phyloP scores from a whole-genome alignment of 371 early-diverging fungal species.

The Actinomucor elegans region DNA sequence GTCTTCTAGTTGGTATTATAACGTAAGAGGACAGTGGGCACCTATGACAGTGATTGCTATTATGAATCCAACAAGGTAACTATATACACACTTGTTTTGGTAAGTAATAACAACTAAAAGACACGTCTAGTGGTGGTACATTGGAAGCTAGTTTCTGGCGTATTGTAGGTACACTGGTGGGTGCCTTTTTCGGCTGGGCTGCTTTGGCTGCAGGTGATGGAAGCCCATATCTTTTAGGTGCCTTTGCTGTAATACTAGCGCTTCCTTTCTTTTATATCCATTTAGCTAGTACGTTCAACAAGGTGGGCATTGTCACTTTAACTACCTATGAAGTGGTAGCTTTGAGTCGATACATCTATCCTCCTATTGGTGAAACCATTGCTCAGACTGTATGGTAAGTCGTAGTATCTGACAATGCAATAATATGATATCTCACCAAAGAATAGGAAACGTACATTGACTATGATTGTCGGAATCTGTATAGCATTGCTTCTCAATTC shows the following conservation, averaged over 20 bases:
- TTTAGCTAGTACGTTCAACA: conserved; percentile 44
- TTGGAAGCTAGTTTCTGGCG: conserved; percentile 54
- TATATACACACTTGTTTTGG: too few relatives aligned
- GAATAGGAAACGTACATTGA: conserved; percentile 54
- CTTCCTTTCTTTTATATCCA: conserved; percentile 49
- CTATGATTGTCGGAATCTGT: conserved; percentile 57
- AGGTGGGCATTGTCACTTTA: conserved; percentile 44
- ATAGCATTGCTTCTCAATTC: conserved; percentile 53
- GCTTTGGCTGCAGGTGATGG: conserved; percentile 48
- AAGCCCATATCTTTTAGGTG: conserved; percentile 52
- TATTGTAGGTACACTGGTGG: conserved; percentile 55
- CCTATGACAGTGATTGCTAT: conserved; percentile 60
- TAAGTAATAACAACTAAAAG: too few relatives aligned
- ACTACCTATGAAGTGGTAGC: conserved; percentile 48
- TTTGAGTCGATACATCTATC: conserved; percentile 32
- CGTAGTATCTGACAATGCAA: not conserved
- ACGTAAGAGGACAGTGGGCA: conserved; percentile 60
- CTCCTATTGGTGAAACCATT: conserved; percentile 34
- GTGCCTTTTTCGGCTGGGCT: conserved; percentile 52
- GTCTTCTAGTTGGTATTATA: conserved; percentile 36
- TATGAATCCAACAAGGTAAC: conserved; percentile 57
- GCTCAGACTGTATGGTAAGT: conserved; percentile 44
- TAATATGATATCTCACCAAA: too few relatives aligned
- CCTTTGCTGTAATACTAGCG: conserved; percentile 54
- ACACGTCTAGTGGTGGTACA: conserved; percentile 56